Base-by-base conservation (phyloP, 2,329 filamentous ascomycete genomes). In the Sporothrix globosa region DNA sequence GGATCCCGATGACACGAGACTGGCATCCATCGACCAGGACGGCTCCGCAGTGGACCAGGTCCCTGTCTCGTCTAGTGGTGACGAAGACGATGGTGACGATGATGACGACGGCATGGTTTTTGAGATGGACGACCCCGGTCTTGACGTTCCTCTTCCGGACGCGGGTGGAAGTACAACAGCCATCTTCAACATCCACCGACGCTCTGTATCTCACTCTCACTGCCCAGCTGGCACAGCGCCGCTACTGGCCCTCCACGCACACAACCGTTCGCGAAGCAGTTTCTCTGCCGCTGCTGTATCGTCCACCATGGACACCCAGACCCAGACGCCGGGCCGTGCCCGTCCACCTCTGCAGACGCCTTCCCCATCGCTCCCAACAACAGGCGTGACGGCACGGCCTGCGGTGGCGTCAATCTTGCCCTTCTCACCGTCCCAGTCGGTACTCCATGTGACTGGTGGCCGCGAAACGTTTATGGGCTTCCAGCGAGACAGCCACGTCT, bases 381-480 rank as follows among this genome's bases (percentile, higher is more conserved):
- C 21, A 7, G 21, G n/a, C 27, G 11, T 17, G 24, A 7, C 27
- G 17, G 10, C 39, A 3, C 21, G 13, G 0, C 39, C 58, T 17
- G 6, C 46, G 21, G 39, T 39, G 3, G 34, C 41, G 14, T 9
- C 41, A 11, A 1, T 17, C 11, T 44, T 58, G 6, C 34, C 34
- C 4, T 46, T 46, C 21, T 61, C 58, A n/a, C 56, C 58, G n/a
- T 46, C 58, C 1, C 58, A 46, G 11, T 44, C 58, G 5, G 39
- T 24, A 4, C 4, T 61, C 5, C n/a, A 17, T 27, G 58, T 17
- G 3, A 46, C 58, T 5, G 58, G 58, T n/a, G 34, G 39, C 21
- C 58, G n/a, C n/a, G n/a, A 61, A 21, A 46, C 39, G 2, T 61
- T 61, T 14, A 61, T 61, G 58, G 56, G 58, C 58, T 61, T 61